Evolutionary conservation across 2,329 filamentous ascomycete species (phyloP).

Genomic region (Boeremia exigua): DNA sequence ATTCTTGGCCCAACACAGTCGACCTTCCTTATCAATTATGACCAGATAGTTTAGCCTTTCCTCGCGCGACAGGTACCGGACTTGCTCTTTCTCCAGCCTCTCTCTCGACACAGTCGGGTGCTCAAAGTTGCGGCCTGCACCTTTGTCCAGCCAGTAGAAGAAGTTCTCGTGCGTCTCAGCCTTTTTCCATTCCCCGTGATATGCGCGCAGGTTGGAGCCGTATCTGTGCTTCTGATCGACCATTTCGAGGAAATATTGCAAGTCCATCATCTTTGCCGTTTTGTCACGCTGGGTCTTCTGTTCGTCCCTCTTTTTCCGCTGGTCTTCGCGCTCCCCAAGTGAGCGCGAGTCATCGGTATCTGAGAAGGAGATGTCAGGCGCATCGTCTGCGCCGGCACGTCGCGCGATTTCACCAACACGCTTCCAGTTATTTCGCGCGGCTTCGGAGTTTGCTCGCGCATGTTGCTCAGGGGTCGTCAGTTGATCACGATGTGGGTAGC

Average conservation of each 20-base stretch:
- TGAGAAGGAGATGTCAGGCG: constrained; percentile 56
- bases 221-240: constrained; percentile 87
- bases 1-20: constrained; percentile 88
- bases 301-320: constrained; percentile 51
- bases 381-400: constrained; percentile 73
- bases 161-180: constrained; percentile 82
- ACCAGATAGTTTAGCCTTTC: constrained; percentile 84
- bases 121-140: constrained; percentile 74
- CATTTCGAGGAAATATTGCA: constrained; percentile 88
- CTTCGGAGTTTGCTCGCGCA: constrained; percentile 39
- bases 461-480: constrained; percentile 33
- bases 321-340: constrained; percentile 42
- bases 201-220: constrained; percentile 79
- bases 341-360: constrained; percentile 47
- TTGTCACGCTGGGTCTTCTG: constrained; percentile 65
- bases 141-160: constrained; percentile 91
- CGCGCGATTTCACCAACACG: constrained; percentile 73
- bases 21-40: constrained; percentile 73
- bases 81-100: constrained; percentile 75
- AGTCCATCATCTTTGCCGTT: constrained; percentile 78
- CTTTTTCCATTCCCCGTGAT: constrained; percentile 85
- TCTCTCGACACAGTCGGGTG: constrained; percentile 75
- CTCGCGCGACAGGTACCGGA: constrained; percentile 82
- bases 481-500: constrained; percentile 26
- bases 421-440: constrained; percentile 75